phyloP scores from a whole-genome alignment of 2,329 filamentous ascomycete genomes.

The Ophiostoma sp. region DNA sequence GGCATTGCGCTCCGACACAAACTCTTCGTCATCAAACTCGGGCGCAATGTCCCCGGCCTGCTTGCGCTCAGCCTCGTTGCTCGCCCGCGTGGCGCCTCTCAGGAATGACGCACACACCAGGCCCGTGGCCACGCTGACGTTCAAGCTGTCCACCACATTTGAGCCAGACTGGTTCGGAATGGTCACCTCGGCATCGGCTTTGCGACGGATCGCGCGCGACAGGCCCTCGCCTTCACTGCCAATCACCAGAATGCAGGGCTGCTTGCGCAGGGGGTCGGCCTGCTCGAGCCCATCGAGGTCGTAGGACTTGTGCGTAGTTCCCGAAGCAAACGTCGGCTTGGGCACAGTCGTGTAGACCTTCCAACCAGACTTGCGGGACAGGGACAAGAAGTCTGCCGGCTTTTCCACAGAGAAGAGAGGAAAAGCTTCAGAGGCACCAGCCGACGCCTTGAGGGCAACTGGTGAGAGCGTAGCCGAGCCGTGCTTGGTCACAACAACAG shows the following conservation, averaged over 20 bases:
- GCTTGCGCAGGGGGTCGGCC: constrained; percentile 48
- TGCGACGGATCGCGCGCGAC: constrained; percentile 55
- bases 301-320: constrained; percentile 23
- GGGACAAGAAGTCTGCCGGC: constrained; percentile 62
- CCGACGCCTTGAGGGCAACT: constrained; percentile 78
- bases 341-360: constrained; percentile 71
- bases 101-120: constrained; percentile 68
- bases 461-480: constrained; percentile 70
- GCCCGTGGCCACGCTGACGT: constrained; percentile 83
- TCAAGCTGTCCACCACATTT: constrained; percentile 75
- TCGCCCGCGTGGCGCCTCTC: constrained; percentile 33
- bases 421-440: constrained; percentile 78
- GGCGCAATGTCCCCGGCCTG: background rate
- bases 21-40: background rate
- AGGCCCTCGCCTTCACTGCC: constrained; percentile 78
- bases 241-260: constrained; percentile 74
- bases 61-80: constrained; percentile 2
- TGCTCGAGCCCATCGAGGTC: constrained; percentile 47
- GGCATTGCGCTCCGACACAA: background rate
- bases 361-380: constrained; percentile 70
- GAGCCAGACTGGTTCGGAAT: constrained; percentile 54
- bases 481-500: constrained; percentile 68
- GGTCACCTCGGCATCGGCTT: constrained; percentile 60
- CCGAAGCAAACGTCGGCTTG: constrained; percentile 32
- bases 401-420: constrained; percentile 65